Conservation (phyloP, 2,329 filamentous ascomycete species). For the Nannizziopsis barbatae region DNA sequence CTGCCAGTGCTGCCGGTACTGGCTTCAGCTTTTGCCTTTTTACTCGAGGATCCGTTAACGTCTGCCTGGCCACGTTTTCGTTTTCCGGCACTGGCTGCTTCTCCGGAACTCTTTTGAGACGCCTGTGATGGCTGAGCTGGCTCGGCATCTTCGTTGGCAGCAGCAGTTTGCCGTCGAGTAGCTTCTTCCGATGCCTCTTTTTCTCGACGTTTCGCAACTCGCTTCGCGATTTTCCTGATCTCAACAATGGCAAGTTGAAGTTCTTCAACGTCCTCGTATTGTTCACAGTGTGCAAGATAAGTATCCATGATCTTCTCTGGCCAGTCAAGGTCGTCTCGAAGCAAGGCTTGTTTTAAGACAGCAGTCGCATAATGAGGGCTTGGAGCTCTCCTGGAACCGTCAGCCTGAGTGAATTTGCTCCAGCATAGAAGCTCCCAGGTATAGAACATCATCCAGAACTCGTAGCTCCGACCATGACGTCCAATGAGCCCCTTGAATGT, state of each 20-base stretch:
- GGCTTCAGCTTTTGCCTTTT: conserved; percentile 52
- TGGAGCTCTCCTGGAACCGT: conserved; percentile 45
- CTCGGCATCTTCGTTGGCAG: conserved; percentile 17
- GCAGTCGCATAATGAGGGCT: conserved; percentile 64
- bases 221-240: conserved; percentile 57
- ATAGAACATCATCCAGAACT: conserved; percentile 92
- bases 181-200: conserved; percentile 53
- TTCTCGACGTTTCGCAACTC: conserved; percentile 52
- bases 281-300: conserved; percentile 56
- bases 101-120: conserved; percentile 19
- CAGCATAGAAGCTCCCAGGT: conserved; percentile 77
- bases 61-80: conserved; percentile 47
- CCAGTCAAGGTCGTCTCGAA: conserved; percentile 40
- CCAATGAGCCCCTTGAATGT: conserved; percentile 63
- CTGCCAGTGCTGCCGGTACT: conserved; percentile 23
- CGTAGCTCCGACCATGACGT: conserved; percentile 65
- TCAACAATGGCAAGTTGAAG: conserved; percentile 64
- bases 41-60: conserved; percentile 46
- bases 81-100: conserved; percentile 41
- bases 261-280: conserved; percentile 69
- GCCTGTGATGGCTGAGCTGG: conserved; percentile 5
- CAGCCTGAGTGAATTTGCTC: conserved; percentile 46
- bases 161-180: conserved; percentile 23
- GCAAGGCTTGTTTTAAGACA: conserved; percentile 61
- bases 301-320: conserved; percentile 41